Evolutionary conservation across 176 grass and related monocot species (phyloP), one percentile per base, ranked within the genome.

Genomic region (sorghum (Sorghum bicolor)): DNA sequence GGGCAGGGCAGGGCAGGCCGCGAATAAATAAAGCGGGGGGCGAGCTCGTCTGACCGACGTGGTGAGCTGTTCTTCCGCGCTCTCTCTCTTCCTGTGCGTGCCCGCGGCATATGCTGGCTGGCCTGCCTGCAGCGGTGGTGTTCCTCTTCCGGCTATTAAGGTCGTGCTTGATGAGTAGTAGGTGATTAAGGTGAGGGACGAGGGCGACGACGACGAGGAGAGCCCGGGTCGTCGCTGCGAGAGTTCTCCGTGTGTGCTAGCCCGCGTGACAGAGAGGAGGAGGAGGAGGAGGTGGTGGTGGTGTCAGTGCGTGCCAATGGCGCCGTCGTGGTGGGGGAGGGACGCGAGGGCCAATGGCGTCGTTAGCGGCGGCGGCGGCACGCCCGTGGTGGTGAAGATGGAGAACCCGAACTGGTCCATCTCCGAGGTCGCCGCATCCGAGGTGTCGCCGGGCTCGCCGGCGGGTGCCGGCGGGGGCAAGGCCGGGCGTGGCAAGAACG

Each of bases 391-490:
- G 53, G 88, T 94, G 12, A 94, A 89, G 89, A 97, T 94, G 91
- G 91, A 94, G 89, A 97, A 94, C 39, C 94, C 91, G 10, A 97
- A 90, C 81, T 94, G 92, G 91, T 94, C 87, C 16, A 88, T 97
- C 60, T 87, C 92, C 14, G 91, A 97, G 85, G 83, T 97, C 1
- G 75, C 38, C 43, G 55, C 73, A 52, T 48, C 70, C 79, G 37
- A 26, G 34, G 76, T 55, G 29, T 26, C 53, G 76, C 66, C 84
- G 62, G 65, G 43, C 13, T 80, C 67, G 10, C 78, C 79, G 36
- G 79, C 64, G 10, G 74, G 62, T 43, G 31, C 60, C 31, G 89
- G 66, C 31, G 89, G 65, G 16, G 89, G 81, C 39, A 91, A 93
- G 75, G 85, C 67, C 7, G 86, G 79, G 16, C 50, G 89, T 1